Evolutionary conservation across 2,329 filamentous ascomycete species (phyloP).

Genomic region (Metarhizium brunneum): DNA sequence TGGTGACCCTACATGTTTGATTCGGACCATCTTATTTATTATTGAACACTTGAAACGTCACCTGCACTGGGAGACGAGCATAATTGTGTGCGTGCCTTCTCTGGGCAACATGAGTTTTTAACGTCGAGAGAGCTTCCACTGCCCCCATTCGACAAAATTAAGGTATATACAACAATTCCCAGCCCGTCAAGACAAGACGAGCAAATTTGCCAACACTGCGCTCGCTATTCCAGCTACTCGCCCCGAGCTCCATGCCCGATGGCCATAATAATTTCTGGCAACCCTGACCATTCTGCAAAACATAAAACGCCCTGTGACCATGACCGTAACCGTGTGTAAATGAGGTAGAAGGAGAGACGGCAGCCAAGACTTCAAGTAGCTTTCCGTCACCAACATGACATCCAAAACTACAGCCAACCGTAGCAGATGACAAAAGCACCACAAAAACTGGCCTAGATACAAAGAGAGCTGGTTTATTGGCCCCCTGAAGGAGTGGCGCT

Average conservation of each 20-base stretch:
- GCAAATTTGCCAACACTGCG: background rate
- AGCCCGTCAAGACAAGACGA: background rate
- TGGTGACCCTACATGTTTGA: background rate
- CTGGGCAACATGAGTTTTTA: background rate
- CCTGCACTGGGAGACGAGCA: background rate
- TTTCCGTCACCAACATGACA: background rate
- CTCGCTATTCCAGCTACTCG: background rate
- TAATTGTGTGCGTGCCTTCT: background rate
- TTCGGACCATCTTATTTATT: background rate
- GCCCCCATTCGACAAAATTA: background rate
- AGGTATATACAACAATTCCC: background rate
- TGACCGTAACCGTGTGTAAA: background rate
- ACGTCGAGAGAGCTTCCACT: background rate
- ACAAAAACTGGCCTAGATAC: background rate
- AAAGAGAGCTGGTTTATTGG: background rate
- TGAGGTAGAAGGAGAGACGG: background rate
- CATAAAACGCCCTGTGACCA: background rate
- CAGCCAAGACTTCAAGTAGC: background rate
- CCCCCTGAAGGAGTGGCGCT: constrained; percentile 24
- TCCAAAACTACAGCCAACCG: background rate
- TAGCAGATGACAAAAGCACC: background rate
- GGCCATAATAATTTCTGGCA: background rate
- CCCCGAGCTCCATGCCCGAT: background rate
- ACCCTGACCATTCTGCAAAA: background rate
- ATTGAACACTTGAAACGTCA: background rate